phyloP scores from a whole-genome alignment of 2,329 filamentous ascomycete species.

The Colletotrichum viniferum region DNA sequence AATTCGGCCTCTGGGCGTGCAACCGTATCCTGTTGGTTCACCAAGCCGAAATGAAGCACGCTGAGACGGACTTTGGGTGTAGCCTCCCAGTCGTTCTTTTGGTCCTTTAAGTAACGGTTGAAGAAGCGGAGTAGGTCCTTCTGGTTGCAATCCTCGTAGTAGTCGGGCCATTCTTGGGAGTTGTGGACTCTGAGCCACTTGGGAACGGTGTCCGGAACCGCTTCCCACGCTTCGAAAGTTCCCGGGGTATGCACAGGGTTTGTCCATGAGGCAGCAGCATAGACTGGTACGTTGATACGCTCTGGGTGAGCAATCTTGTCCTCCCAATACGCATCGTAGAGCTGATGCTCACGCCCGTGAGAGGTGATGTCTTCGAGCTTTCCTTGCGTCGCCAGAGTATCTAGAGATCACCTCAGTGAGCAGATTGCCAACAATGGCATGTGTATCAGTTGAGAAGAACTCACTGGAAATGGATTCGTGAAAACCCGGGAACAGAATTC shows the following conservation, averaged over 20 bases:
- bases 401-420: accelerated
- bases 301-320: background rate
- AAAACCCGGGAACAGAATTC: background rate
- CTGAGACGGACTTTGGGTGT: background rate
- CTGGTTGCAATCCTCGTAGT: background rate
- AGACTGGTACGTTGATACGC: background rate
- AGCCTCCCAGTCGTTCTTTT: background rate
- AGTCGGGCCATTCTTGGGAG: background rate
- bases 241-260: background rate
- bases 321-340: background rate
- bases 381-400: background rate
- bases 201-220: background rate
- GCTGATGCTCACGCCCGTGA: background rate
- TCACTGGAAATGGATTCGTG: background rate
- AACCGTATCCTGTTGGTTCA: background rate
- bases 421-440: accelerated
- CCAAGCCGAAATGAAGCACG: background rate
- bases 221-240: background rate
- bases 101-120: accelerated
- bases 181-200: background rate
- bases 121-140: background rate
- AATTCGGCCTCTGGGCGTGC: background rate
- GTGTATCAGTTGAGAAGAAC: background rate
- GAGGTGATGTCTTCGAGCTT: background rate
- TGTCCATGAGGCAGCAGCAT: background rate